Evolutionary conservation across 768 basidiomycete genomes (phyloP).

Genomic region (Lactarius hengduanensis): DNA sequence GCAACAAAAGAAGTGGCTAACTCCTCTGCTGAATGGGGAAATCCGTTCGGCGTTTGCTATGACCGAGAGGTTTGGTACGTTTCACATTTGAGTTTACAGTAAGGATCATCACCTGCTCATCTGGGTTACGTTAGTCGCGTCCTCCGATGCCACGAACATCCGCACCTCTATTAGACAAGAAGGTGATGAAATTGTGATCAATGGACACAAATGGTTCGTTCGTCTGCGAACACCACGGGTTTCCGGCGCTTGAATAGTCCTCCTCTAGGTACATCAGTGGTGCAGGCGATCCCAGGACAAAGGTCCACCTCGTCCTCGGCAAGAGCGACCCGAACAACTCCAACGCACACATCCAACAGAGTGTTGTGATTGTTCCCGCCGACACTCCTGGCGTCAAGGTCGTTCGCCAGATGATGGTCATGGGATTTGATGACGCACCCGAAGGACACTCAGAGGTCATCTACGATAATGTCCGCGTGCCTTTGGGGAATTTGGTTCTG

Average conservation of each 20-base stretch:
- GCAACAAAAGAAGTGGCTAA: constrained; percentile 89
- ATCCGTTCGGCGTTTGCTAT: constrained; percentile 95
- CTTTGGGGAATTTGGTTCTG: constrained; percentile 74
- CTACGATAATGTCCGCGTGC: constrained; percentile 93
- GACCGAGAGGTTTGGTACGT: constrained; percentile 88
- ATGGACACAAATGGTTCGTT: constrained; percentile 90
- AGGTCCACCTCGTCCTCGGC: constrained; percentile 91
- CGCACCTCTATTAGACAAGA: constrained; percentile 81
- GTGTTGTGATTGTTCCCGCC: constrained; percentile 92
- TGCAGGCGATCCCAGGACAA: constrained; percentile 89
- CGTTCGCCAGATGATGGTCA: constrained; percentile 89
- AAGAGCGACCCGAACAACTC: constrained; percentile 87
- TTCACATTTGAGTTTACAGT: neutral
- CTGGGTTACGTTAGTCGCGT: constrained; percentile 57
- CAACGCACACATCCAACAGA: constrained; percentile 79
- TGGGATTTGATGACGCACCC: constrained; percentile 93
- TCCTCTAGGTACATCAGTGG: constrained; percentile 89
- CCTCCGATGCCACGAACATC: constrained; percentile 95
- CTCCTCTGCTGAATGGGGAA: constrained; percentile 86
- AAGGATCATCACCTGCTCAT: constrained; percentile 15
- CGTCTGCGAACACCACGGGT: neutral
- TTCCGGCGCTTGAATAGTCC: neutral
- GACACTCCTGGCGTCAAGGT: constrained; percentile 83
- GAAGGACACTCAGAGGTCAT: constrained; percentile 96
- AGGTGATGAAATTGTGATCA: constrained; percentile 87